Conservation (phyloP, 306 rosid genomes). For the Inga oerstediana region DNA sequence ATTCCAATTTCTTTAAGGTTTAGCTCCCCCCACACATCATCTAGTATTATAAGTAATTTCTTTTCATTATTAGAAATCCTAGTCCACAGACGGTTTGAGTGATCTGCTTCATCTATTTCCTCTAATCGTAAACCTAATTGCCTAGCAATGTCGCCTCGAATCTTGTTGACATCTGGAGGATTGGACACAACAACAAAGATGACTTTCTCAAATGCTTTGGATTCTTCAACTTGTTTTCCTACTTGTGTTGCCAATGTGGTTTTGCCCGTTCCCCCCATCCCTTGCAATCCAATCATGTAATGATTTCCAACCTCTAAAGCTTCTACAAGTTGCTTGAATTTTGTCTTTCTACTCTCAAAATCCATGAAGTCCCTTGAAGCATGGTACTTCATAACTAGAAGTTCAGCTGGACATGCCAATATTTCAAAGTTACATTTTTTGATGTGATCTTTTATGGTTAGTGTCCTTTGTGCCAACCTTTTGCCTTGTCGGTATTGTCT, state of each 20-base stretch:
- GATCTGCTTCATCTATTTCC: not conserved
- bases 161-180: not conserved
- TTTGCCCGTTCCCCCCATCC: not conserved
- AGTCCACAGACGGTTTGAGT: not conserved
- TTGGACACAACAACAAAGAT: not conserved
- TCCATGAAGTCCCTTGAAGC: not conserved
- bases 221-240: not conserved
- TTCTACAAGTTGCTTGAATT: not conserved
- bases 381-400: not conserved
- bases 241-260: not conserved
- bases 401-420: not conserved
- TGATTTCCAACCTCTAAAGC: not conserved
- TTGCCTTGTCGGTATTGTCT: not conserved
- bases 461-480: not conserved
- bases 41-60: not conserved
- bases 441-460: not conserved
- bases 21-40: not conserved
- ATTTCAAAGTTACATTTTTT: not conserved
- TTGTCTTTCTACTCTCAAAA: not conserved
- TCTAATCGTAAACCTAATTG: not conserved
- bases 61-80: not conserved
- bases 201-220: not conserved
- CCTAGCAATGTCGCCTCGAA: not conserved
- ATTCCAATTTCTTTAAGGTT: conserved; percentile 20
- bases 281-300: not conserved